Evolutionary conservation across 306 rosid genomes (phyloP).

Genomic region (Hippophae gyantsensis): DNA sequence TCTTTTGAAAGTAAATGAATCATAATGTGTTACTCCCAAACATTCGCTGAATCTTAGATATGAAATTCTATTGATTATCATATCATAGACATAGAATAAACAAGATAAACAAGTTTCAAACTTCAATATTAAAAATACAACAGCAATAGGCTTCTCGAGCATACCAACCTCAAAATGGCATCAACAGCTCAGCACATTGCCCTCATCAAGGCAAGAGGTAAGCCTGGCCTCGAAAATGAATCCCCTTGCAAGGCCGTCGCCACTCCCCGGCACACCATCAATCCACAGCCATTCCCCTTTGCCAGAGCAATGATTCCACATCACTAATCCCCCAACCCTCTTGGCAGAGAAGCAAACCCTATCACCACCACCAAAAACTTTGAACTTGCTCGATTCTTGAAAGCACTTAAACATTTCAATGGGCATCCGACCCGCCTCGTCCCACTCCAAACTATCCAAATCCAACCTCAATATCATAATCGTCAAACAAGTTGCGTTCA

Average conservation of each 20-base stretch:
- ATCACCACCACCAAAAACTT: constrained; percentile 69
- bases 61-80: not conserved
- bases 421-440: constrained; percentile 84
- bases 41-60: not conserved
- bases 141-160: not conserved
- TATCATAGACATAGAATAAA: not conserved
- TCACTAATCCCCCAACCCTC: constrained; percentile 53
- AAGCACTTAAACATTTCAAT: constrained; percentile 62
- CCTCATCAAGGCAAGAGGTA: constrained; percentile 46
- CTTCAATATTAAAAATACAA: not conserved
- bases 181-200: not conserved
- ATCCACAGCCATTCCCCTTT: constrained; percentile 71
- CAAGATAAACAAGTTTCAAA: not conserved
- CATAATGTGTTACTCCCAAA: too few relatives aligned
- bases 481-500: constrained; percentile 69
- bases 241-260: constrained; percentile 65
- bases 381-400: constrained; percentile 69
- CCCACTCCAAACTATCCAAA: constrained; percentile 66
- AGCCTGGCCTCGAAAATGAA: constrained; percentile 71
- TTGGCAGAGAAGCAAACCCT: constrained; percentile 72
- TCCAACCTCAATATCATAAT: constrained; percentile 60
- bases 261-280: constrained; percentile 41
- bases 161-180: constrained; percentile 3
- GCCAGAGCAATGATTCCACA: constrained; percentile 47
- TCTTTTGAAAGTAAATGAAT: too few relatives aligned